Percentiles rank a stretch among this genome's conserved stretches.
These are phyloP conservation scores for Scopulariopsis brevicaulis DNA, from an alignment of 2,329 filamentous ascomycete genomes.

Conservation along the genomic window DNA sequence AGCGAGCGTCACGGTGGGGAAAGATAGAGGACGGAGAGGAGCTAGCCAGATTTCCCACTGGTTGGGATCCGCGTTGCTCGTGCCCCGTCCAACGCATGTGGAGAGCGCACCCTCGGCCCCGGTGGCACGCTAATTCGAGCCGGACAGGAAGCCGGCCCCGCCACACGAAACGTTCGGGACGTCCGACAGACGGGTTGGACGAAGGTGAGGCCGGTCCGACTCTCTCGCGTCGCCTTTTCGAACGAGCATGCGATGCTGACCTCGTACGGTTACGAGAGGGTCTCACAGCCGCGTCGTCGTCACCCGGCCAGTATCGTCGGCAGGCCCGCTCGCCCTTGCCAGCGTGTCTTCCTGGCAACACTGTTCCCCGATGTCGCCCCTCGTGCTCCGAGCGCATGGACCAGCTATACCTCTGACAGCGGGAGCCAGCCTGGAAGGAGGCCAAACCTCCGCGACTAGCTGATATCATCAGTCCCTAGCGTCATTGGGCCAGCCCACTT, in stretches of 20 bases:
- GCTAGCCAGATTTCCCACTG: neutral
- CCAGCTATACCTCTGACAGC: too few relatives aligned
- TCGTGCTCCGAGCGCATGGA: too few relatives aligned
- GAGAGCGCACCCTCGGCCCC: neutral
- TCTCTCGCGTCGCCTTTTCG: neutral
- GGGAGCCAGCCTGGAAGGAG: too few relatives aligned
- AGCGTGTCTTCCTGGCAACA: too few relatives aligned
- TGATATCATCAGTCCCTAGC: too few relatives aligned
- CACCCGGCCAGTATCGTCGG: too few relatives aligned
- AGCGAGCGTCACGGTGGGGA: neutral
- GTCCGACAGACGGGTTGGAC: neutral
- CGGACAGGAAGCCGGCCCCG: neutral
- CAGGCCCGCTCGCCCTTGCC: too few relatives aligned
- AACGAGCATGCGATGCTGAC: neutral
- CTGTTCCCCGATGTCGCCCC: too few relatives aligned
- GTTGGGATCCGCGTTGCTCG: neutral
- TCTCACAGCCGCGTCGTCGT: too few relatives aligned
- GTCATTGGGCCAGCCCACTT: too few relatives aligned
- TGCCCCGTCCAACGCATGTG: neutral
- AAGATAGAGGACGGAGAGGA: neutral
- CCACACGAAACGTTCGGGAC: neutral
- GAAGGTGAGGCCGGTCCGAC: neutral
- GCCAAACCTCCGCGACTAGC: too few relatives aligned
- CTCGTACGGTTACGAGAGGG: too few relatives aligned
- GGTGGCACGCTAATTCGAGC: neutral